Evolutionary conservation across 257 asterid genomes (phyloP).

Genomic region (Jasminum sambac): DNA sequence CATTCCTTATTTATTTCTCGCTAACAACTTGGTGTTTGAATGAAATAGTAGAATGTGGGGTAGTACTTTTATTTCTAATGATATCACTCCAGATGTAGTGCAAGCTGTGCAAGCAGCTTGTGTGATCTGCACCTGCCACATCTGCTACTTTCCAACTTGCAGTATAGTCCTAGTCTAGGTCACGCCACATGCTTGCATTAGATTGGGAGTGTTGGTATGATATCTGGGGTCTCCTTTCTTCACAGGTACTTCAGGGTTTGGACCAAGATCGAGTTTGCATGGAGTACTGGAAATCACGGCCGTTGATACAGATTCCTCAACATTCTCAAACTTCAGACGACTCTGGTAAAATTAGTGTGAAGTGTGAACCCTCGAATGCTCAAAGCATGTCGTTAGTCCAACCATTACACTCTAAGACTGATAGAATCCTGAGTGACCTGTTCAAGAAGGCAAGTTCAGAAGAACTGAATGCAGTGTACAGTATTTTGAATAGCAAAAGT

Average conservation of each 20-base stretch:
- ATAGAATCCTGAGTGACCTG: constrained; percentile 49
- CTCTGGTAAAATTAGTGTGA: constrained; percentile 29
- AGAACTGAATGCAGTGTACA: constrained; percentile 67
- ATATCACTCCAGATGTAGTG: too few species aligned
- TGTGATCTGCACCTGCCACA: too few species aligned
- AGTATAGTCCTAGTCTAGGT: too few species aligned
- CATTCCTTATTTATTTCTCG: neutral
- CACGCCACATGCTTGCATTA: too few species aligned
- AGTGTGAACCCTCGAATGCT: constrained; percentile 46
- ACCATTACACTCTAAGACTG: constrained; percentile 27
- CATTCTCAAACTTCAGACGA: constrained; percentile 33
- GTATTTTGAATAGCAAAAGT: constrained; percentile 42
- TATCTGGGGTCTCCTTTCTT: constrained; percentile 16
- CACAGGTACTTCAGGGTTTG: constrained; percentile 82
- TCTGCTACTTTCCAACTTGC: too few species aligned
- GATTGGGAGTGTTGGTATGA: too few species aligned
- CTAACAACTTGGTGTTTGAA: neutral
- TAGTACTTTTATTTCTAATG: too few species aligned
- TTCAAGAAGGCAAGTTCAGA: constrained; percentile 67
- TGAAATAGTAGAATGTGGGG: neutral
- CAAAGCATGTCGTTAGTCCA: constrained; percentile 29
- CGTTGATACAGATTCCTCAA: constrained; percentile 72
- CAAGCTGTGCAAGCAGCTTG: too few species aligned
- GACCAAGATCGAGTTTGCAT: constrained; percentile 60
- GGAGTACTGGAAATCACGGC: constrained; percentile 87